Base-by-base conservation (phyloP, 805 yeast genomes). In the Zygoascus flipseniorum region DNA sequence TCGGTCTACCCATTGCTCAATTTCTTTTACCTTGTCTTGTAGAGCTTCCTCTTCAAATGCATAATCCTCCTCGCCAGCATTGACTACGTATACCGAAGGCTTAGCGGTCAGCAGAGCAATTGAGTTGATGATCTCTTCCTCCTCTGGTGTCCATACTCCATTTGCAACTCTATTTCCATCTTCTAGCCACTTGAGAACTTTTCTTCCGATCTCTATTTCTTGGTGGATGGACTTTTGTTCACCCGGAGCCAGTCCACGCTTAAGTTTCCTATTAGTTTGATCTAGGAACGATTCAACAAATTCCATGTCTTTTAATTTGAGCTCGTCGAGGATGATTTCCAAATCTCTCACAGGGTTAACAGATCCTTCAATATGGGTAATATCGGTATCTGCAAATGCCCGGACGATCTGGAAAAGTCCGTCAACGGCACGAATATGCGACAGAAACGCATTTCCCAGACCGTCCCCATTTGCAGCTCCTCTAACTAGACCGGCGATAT, bases 391-490 rank as follows among this genome's bases (percentile, higher is more conserved):
- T 53, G 74, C 74, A 62, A 84, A 83, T 1, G 80, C 81, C 54
- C 89, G 70, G 9, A 83, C 86, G 47, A 83, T 79, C 61, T 83
- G 89, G 65, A 79, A 81, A 44, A 83, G 73, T 19, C 86, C 88
- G 65, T 83, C 89, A 28, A 83, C 89, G 13, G 83, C 80, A 47
- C 89, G 69, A 53, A 83, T 84, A 61, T 83, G 83, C 51, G 81
- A 76, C 60, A 83, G 72, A 69, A 83, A 83, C 47, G 84, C 81
- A 69, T 83, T 83, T n/a, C 89, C 89, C 52, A 83, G 81, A 69
- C 99, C 99, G 74, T 89, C 97, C 71, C 98, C 98, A 52, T 86
- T 85, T 56, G 89, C 82, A 41, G 98, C 97, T 74, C 97, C 97
- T 74, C 88, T 88, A 60, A 98, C 92, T 69, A 93, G 78, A 71